Evolutionary conservation across 2,329 filamentous ascomycete genomes (phyloP).

Genomic region (Tolypocladium paradoxum): DNA sequence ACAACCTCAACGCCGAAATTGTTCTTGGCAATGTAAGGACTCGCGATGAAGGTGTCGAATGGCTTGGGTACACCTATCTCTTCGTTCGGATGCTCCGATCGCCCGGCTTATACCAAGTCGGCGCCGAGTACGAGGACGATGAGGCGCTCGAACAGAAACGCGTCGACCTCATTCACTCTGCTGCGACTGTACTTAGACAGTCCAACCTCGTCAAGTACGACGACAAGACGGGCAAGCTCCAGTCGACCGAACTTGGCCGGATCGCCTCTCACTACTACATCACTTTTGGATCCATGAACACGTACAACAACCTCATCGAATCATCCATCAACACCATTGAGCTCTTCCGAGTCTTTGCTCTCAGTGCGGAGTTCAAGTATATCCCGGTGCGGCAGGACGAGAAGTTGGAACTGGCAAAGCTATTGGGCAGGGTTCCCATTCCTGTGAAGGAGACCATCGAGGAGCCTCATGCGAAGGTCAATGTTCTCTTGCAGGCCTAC

Average conservation of each 20-base stretch:
- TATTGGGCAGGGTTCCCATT: conserved; percentile 81
- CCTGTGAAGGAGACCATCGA: conserved; percentile 97
- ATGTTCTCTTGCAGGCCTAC: conserved; percentile 91
- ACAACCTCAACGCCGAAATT: conserved; percentile 93
- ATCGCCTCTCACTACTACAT: conserved; percentile 99
- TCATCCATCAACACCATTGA: conserved; percentile 89
- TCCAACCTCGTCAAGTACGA: conserved; percentile 91
- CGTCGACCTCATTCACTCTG: conserved; percentile 94
- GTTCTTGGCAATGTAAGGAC: conserved; percentile 87
- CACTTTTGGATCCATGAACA: conserved; percentile 90
- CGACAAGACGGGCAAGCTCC: conserved; percentile 78
- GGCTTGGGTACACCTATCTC: conserved; percentile 96
- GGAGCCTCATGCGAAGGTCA: conserved; percentile 95
- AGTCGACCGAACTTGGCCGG: conserved; percentile 85
- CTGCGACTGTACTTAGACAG: conserved; percentile 75
- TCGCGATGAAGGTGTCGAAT: conserved; percentile 95
- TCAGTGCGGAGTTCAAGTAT: conserved; percentile 98
- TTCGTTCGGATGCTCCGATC: conserved; percentile 97
- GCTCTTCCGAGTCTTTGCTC: conserved; percentile 88
- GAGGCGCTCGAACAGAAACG: conserved; percentile 88
- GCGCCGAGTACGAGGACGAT: conserved; percentile 89
- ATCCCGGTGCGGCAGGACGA: conserved; percentile 96
- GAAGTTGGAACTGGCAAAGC: conserved; percentile 88
- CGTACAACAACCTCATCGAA: conserved; percentile 91
- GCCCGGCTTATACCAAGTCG: conserved; percentile 89